Conservation (phyloP, 192 early-diverging fungal species). For the Obelidium mucronatum region DNA sequence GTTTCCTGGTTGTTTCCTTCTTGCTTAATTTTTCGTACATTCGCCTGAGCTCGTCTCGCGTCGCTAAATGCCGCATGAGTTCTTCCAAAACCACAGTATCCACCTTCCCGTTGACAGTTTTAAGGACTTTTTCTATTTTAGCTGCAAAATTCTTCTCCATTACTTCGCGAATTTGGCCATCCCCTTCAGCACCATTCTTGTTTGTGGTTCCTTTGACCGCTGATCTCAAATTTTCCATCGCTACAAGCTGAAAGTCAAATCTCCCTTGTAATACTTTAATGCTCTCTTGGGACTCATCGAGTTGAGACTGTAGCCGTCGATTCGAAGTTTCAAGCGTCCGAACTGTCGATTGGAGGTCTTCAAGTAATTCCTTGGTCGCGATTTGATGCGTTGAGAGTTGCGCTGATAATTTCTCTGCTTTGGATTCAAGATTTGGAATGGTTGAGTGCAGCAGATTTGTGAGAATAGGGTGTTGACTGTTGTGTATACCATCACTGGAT, state of each 20-base stretch:
- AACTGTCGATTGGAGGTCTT: background rate
- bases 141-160: background rate
- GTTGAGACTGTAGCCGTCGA: background rate
- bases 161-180: background rate
- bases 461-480: background rate
- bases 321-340: background rate
- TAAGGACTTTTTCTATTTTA: background rate
- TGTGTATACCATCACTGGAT: background rate
- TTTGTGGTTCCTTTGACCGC: background rate
- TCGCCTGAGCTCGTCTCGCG: conserved; percentile 49
- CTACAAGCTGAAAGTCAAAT: conserved; percentile 27
- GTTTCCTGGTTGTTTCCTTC: background rate
- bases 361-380: background rate
- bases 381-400: background rate
- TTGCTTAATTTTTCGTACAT: conserved; percentile 24
- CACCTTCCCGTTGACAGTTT: conserved; percentile 46
- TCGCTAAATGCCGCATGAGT: conserved; percentile 54
- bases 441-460: background rate
- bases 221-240: conserved; percentile 15
- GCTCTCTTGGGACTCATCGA: conserved; percentile 7
- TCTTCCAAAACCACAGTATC: conserved; percentile 55
- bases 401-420: background rate
- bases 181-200: background rate
- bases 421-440: background rate
- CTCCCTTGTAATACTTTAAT: conserved; percentile 21